A percentile compares a stretch with the other conserved stretches of the same genome.
These are phyloP conservation scores for Saccharomycopsis oosterbeekiorum DNA, from an alignment of 805 yeast genomes.

Conservation along the genomic window DNA sequence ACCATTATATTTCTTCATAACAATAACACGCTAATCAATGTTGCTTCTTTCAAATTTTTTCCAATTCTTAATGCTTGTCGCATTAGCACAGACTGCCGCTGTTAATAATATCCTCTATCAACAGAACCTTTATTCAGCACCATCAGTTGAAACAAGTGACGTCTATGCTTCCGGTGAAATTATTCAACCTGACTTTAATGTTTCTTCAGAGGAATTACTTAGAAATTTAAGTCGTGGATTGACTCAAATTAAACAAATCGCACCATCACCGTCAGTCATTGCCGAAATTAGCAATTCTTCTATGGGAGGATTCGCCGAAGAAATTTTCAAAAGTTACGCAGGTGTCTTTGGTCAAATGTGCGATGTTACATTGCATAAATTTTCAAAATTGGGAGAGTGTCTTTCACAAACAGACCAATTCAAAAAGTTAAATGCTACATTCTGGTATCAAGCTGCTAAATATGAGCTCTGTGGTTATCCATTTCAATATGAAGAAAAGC, in stretches of 20 bases:
- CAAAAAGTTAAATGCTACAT: conserved; percentile 6
- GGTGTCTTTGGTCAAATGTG: conserved; percentile 14
- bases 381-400: conserved; percentile 14
- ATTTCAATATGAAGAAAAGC: neutral
- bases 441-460: conserved; percentile 18
- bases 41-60: neutral
- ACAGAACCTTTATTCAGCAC: neutral
- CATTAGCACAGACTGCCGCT: neutral
- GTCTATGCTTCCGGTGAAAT: neutral
- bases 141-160: neutral
- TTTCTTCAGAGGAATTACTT: neutral
- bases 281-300: neutral
- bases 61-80: neutral
- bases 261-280: neutral
- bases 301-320: neutral
- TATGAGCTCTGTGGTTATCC: conserved; percentile 17
- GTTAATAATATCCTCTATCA: neutral
- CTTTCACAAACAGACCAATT: conserved; percentile 10
- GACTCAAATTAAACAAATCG: neutral
- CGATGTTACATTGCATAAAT: conserved; percentile 5
- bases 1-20: neutral
- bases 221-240: neutral
- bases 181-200: neutral
- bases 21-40: neutral
- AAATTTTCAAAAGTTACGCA: conserved; percentile 1